phyloP scores from a whole-genome alignment of 257 asterid species.

The Primulina tabacum region DNA sequence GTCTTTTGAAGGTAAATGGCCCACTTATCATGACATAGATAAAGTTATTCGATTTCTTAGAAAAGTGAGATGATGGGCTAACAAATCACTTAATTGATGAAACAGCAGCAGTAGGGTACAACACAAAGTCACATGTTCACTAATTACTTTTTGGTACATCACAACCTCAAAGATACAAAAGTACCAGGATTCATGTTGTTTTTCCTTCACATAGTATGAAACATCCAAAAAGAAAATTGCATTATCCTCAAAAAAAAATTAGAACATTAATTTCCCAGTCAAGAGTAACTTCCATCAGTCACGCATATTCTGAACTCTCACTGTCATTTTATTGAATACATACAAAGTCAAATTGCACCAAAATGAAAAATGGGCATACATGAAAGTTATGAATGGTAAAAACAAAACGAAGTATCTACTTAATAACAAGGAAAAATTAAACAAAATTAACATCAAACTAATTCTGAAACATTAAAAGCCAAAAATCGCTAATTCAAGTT shows the following conservation, averaged over 20 bases:
- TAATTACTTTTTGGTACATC: constrained; percentile 15
- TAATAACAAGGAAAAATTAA: constrained; percentile 11
- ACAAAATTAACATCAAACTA: constrained; percentile 17
- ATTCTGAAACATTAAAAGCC: constrained; percentile 4
- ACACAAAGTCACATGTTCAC: constrained; percentile 3
- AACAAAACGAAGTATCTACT: constrained; percentile 10
- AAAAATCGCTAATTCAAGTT: constrained; percentile 10
- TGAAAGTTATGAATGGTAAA: constrained; percentile 16
- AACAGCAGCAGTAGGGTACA: constrained; percentile 17
- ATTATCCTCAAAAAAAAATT: not conserved
- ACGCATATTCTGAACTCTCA: constrained; percentile 4
- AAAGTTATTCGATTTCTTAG: constrained; percentile 8
- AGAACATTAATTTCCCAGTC: constrained; percentile 7
- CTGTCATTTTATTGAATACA: not conserved
- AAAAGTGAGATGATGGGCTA: constrained; percentile 9
- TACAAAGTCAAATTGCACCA: not conserved
- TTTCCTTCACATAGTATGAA: not conserved
- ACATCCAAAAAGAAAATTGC: not conserved
- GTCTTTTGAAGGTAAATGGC: constrained; percentile 15
- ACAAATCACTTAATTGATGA: constrained; percentile 17
- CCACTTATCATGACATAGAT: constrained; percentile 7
- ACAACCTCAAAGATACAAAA: constrained; percentile 17
- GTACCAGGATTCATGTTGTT: constrained; percentile 9
- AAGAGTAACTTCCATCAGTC: constrained; percentile 1
- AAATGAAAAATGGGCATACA: constrained; percentile 1